These are phyloP conservation scores for Thymus quinquecostatus DNA, from an alignment of 257 asterid species.

Conservation along the genomic window DNA sequence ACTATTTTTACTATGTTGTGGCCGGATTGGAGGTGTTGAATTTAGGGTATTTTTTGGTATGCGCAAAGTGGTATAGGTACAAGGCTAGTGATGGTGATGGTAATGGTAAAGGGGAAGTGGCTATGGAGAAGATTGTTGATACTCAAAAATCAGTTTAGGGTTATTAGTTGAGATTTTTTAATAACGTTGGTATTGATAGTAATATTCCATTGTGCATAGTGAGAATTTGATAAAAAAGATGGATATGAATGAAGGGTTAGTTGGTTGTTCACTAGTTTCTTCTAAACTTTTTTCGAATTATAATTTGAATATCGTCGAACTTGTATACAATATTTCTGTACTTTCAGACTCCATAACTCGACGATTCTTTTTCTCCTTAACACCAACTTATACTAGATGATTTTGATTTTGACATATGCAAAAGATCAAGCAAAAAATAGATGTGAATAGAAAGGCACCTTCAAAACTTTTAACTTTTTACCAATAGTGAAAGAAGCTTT, in stretches of 20 bases:
- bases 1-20: slow-evolving; percentile 47
- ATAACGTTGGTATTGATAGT: not conserved
- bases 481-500: too few species aligned
- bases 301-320: too few species aligned
- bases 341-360: too few species aligned
- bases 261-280: not conserved
- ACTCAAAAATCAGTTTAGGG: slow-evolving; percentile 20
- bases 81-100: slow-evolving; percentile 22
- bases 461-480: too few species aligned
- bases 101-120: slow-evolving; percentile 27
- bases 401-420: too few species aligned
- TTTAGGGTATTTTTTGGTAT: slow-evolving; percentile 45
- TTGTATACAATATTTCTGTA: too few species aligned
- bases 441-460: too few species aligned
- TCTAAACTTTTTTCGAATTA: too few species aligned
- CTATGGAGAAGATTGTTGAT: slow-evolving; percentile 40
- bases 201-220: not conserved
- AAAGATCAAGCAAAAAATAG: too few species aligned
- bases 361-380: too few species aligned
- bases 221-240: not conserved
- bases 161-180: not conserved
- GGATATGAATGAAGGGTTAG: not conserved
- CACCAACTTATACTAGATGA: too few species aligned
- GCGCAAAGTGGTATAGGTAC: slow-evolving; percentile 49
- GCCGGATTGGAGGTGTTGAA: slow-evolving; percentile 46